A percentile compares a stretch with the other conserved stretches of the same genome.
These are phyloP conservation scores for Lipomyces mesembrius DNA, from an alignment of 805 yeast genomes.

Conservation along the genomic window DNA sequence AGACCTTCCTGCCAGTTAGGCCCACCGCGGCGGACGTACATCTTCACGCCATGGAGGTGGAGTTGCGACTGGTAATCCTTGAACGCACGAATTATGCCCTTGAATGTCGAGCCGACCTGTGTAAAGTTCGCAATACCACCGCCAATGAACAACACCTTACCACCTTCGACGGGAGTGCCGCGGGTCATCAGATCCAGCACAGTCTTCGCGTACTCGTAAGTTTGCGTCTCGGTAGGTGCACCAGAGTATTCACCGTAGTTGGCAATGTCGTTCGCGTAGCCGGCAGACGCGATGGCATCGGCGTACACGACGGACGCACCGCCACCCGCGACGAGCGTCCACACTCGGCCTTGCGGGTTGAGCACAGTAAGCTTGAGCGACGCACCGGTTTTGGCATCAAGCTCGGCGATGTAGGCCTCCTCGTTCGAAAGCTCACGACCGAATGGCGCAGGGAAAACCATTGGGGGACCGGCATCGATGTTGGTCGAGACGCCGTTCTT, in stretches of 20 bases:
- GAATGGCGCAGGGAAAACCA: constrained; percentile 56
- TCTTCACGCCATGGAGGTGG: constrained; percentile 49
- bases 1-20: constrained; percentile 58
- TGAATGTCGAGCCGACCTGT: constrained; percentile 54
- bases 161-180: constrained; percentile 45
- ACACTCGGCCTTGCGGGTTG: constrained; percentile 52
- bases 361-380: constrained; percentile 52
- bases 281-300: constrained; percentile 55
- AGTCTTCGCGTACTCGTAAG: constrained; percentile 55
- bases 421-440: constrained; percentile 53
- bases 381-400: constrained; percentile 56
- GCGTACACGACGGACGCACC: constrained; percentile 56
- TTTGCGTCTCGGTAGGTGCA: constrained; percentile 54
- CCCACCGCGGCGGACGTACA: constrained; percentile 54
- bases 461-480: constrained; percentile 54
- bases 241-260: constrained; percentile 57
- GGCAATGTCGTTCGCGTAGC: constrained; percentile 52
- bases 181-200: constrained; percentile 54
- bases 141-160: constrained; percentile 53
- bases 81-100: constrained; percentile 57
- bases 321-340: constrained; percentile 57
- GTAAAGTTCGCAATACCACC: constrained; percentile 57
- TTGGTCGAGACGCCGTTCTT: constrained; percentile 39
- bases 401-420: constrained; percentile 55
- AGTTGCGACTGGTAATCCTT: constrained; percentile 48